phyloP scores from a whole-genome alignment of 2,329 filamentous ascomycete genomes.

The Ophiognomonia clavigignenti-juglandacearum region DNA sequence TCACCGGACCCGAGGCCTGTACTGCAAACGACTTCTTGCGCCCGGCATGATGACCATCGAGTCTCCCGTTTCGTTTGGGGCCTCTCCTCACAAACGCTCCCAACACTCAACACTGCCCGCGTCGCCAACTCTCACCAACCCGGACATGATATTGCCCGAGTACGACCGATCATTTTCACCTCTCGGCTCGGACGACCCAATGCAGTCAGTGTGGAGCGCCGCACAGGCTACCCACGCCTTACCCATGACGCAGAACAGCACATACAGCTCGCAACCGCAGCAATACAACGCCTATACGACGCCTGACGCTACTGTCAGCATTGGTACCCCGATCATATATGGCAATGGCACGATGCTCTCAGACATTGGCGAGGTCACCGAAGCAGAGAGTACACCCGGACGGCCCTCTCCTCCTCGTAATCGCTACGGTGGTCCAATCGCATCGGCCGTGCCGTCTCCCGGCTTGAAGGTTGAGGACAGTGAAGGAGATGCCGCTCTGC shows the following conservation, averaged over 20 bases:
- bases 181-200: slow-evolving; percentile 40
- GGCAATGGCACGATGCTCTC: slow-evolving; percentile 66
- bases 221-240: slow-evolving; percentile 25
- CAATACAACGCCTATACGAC: slow-evolving; percentile 33
- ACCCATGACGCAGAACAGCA: slow-evolving; percentile 26
- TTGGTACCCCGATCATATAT: slow-evolving; percentile 62
- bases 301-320: slow-evolving; percentile 45
- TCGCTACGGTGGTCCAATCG: background rate
- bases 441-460: slow-evolving; percentile 21
- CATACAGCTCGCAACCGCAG: slow-evolving; percentile 34
- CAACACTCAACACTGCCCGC: slow-evolving; percentile 51
- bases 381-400: slow-evolving; percentile 26
- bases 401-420: slow-evolving; percentile 28
- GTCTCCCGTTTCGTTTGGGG: slow-evolving; percentile 20
- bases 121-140: slow-evolving; percentile 86
- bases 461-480: slow-evolving; percentile 22
- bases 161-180: slow-evolving; percentile 53
- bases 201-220: slow-evolving; percentile 48
- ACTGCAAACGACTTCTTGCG: background rate
- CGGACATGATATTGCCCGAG: slow-evolving; percentile 88
- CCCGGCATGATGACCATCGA: slow-evolving; percentile 23
- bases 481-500: slow-evolving; percentile 30
- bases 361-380: slow-evolving; percentile 18
- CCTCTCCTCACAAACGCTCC: slow-evolving; percentile 24
- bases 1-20: background rate